Evolutionary conservation across 2,329 filamentous ascomycete species (phyloP).

Genomic region (Diplodia intermedia): DNA sequence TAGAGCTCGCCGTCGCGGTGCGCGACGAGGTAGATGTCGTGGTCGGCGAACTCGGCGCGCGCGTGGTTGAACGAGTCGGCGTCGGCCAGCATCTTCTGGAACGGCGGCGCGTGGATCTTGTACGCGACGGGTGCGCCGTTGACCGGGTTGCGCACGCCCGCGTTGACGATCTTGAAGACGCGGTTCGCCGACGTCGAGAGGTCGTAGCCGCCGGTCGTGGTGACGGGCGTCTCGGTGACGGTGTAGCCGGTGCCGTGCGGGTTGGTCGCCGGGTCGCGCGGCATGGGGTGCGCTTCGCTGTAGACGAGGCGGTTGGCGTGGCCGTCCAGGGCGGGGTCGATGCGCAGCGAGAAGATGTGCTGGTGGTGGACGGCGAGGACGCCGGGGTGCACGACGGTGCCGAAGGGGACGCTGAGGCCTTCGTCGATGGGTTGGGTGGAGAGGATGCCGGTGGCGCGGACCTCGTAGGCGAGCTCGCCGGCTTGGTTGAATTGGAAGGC

Average conservation of each 20-base stretch:
- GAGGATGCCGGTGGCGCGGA: slow-evolving; percentile 72
- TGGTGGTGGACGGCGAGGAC: slow-evolving; percentile 75
- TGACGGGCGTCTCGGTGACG: slow-evolving; percentile 55
- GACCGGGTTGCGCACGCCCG: slow-evolving; percentile 53
- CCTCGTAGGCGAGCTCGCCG: slow-evolving; percentile 70
- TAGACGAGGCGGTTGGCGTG: slow-evolving; percentile 57
- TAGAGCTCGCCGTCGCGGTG: slow-evolving; percentile 66
- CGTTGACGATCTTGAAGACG: slow-evolving; percentile 59
- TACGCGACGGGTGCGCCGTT: slow-evolving; percentile 58
- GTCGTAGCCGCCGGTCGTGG: slow-evolving; percentile 59
- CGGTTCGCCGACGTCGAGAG: slow-evolving; percentile 54
- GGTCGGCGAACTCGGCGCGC: slow-evolving; percentile 65
- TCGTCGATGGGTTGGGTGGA: slow-evolving; percentile 72
- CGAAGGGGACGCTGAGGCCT: slow-evolving; percentile 68
- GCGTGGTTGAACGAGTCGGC: slow-evolving; percentile 63
- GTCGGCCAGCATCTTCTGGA: slow-evolving; percentile 61
- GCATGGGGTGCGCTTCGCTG: slow-evolving; percentile 65
- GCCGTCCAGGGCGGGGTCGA: slow-evolving; percentile 58
- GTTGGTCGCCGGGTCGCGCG: slow-evolving; percentile 59
- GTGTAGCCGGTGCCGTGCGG: slow-evolving; percentile 62
- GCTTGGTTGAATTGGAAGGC: slow-evolving; percentile 76
- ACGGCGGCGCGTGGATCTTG: slow-evolving; percentile 58
- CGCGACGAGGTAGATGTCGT: slow-evolving; percentile 64
- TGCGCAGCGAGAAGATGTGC: slow-evolving; percentile 70
- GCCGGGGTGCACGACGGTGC: slow-evolving; percentile 72